A percentile compares a stretch with the other conserved stretches of the same genome.
Evolutionary conservation across 345 rosid species (phyloP).

Genomic region (Heritiera littoralis): DNA sequence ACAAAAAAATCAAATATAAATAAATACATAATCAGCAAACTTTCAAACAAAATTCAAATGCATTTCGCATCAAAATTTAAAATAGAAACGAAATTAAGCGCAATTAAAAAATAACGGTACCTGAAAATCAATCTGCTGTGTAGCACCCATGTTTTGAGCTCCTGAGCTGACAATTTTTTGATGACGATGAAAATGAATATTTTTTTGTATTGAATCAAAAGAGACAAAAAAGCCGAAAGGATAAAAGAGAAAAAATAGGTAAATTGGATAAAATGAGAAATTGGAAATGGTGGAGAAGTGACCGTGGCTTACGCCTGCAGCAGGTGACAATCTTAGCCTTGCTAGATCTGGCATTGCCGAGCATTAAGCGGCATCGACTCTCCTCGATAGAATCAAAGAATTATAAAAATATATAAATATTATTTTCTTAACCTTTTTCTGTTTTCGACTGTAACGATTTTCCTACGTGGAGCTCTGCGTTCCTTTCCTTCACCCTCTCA

Average conservation of each 20-base stretch:
- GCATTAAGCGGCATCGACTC: slow-evolving; percentile 49
- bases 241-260: not conserved
- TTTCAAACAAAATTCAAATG: not conserved
- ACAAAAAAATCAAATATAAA: not conserved
- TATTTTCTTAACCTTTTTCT: not conserved
- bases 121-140: slow-evolving; percentile 9
- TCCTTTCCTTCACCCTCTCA: too few relatives aligned
- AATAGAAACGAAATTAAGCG: not conserved
- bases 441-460: slow-evolving; percentile 3
- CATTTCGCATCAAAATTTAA: slow-evolving; percentile 10
- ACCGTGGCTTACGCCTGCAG: slow-evolving; percentile 34
- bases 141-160: not conserved
- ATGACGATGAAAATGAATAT: not conserved
- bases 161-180: not conserved
- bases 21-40: slow-evolving; percentile 10
- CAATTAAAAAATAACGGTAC: not conserved
- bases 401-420: not conserved
- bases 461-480: too few relatives aligned
- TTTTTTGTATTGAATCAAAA: not conserved
- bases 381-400: not conserved
- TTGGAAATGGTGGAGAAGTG: slow-evolving; percentile 29
- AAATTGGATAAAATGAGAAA: slow-evolving; percentile 7
- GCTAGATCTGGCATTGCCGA: slow-evolving; percentile 46
- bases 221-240: not conserved
- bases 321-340: slow-evolving; percentile 31